Conservation (phyloP, 176 grass and related monocot genomes). For the Tuctoria greenei region DNA sequence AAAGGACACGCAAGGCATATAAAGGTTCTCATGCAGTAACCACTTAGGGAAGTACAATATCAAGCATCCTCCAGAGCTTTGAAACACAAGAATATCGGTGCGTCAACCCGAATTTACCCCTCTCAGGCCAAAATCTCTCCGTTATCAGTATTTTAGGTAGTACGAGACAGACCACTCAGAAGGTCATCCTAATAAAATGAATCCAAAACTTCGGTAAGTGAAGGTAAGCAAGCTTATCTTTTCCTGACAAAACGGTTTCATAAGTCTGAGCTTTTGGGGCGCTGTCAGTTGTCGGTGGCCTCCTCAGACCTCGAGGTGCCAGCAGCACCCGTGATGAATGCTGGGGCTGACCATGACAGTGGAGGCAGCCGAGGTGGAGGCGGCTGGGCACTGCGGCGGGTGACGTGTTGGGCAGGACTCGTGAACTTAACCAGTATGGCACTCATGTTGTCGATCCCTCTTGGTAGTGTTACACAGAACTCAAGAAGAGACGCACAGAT, state of each 20-base stretch:
- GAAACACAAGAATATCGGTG: background rate
- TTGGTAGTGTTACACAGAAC: background rate
- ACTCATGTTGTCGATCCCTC: slow-evolving; percentile 43
- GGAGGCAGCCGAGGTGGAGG: background rate
- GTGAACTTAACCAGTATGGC: slow-evolving; percentile 41
- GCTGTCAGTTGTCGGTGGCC: background rate
- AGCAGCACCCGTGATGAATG: background rate
- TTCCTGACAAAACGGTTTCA: slow-evolving; percentile 27
- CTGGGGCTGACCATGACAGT: background rate
- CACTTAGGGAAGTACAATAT: background rate
- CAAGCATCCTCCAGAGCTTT: slow-evolving; percentile 20
- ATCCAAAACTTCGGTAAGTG: background rate
- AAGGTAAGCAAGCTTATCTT: slow-evolving; percentile 9
- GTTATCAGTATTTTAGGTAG: background rate
- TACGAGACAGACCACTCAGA: slow-evolving; percentile 13
- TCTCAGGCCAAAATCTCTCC: too few relatives aligned
- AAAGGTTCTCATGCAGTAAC: too few relatives aligned
- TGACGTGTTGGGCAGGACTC: background rate
- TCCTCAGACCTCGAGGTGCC: background rate
- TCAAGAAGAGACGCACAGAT: slow-evolving; percentile 32
- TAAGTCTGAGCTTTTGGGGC: background rate
- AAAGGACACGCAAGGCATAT: too few relatives aligned
- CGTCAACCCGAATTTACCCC: too few relatives aligned
- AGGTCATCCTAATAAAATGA: slow-evolving; percentile 12
- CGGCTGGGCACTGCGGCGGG: background rate